A percentile compares a stretch with the other conserved stretches of the same genome.
phyloP scores from a whole-genome alignment of 495 filamentous ascomycete genomes.

The Letharia lupina region DNA sequence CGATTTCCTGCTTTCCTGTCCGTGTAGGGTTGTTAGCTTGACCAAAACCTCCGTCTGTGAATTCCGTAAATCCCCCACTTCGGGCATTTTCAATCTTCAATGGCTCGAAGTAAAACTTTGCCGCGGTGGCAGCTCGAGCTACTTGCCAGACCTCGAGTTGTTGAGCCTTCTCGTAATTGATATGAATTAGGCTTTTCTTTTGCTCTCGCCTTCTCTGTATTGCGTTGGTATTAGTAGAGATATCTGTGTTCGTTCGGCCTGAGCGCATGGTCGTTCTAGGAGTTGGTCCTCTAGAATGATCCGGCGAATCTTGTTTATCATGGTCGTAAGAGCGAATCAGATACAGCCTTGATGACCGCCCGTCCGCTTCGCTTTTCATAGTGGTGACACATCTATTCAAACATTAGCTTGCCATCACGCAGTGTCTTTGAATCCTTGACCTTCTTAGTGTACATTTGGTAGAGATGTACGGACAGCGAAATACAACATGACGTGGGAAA shows the following conservation, averaged over 20 bases:
- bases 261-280: not conserved
- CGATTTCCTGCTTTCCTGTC: constrained; percentile 16
- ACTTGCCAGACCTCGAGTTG: constrained; percentile 21
- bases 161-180: constrained; percentile 16
- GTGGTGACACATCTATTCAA: not conserved
- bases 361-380: not conserved
- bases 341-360: not conserved
- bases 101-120: constrained; percentile 21
- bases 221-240: not conserved
- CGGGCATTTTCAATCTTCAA: constrained; percentile 4
- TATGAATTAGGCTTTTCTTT: not conserved
- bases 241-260: not conserved
- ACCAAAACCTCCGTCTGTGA: constrained; percentile 20
- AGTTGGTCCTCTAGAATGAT: not conserved
- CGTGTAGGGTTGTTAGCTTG: constrained; percentile 15
- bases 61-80: not conserved
- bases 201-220: not conserved
- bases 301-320: not conserved
- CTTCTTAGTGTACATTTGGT: not conserved
- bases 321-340: constrained; percentile 21
- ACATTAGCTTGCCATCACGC: not conserved
- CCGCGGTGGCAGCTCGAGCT: constrained; percentile 24
- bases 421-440: not conserved
- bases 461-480: not conserved
- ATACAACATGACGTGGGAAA: not conserved